Evolutionary conservation across 805 yeast genomes (phyloP).

Genomic region (Tetrapisispora fleetii): DNA sequence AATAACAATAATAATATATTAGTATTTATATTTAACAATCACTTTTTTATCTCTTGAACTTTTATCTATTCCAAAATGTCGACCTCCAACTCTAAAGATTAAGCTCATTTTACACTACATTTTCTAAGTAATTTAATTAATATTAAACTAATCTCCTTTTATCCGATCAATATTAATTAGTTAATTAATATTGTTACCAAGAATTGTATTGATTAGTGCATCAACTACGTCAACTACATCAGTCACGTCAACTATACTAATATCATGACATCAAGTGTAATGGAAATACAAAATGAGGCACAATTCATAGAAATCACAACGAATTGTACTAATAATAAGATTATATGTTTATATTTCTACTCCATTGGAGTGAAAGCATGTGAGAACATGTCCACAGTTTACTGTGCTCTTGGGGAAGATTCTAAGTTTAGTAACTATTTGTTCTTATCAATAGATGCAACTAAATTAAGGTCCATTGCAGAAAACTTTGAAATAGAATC

Average conservation of each 20-base stretch:
- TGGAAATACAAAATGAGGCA: slow-evolving; percentile 67
- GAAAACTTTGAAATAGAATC: slow-evolving; percentile 90
- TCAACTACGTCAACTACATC: no score
- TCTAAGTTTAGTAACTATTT: slow-evolving; percentile 43
- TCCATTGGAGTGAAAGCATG: slow-evolving; percentile 99
- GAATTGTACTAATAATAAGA: slow-evolving; percentile 44
- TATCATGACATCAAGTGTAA: slow-evolving; percentile 35
- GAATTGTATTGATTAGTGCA: no score
- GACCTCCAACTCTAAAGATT: no score
- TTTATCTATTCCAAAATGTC: background rate
- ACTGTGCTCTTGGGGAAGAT: slow-evolving; percentile 61
- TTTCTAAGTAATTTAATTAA: no score
- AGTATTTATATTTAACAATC: background rate
- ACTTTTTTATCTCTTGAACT: no score
- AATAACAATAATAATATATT: no score
- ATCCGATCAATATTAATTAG: no score
- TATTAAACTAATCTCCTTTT: no score
- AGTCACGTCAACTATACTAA: background rate
- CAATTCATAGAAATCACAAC: slow-evolving; percentile 73
- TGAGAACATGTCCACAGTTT: slow-evolving; percentile 77
- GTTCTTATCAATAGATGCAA: slow-evolving; percentile 87
- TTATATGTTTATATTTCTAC: slow-evolving; percentile 79
- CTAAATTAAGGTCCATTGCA: slow-evolving; percentile 74
- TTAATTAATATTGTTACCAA: no score
- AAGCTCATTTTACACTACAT: no score